Evolutionary conservation across 257 asterid species (phyloP).

Genomic region (Solanum bulbocastanum): DNA sequence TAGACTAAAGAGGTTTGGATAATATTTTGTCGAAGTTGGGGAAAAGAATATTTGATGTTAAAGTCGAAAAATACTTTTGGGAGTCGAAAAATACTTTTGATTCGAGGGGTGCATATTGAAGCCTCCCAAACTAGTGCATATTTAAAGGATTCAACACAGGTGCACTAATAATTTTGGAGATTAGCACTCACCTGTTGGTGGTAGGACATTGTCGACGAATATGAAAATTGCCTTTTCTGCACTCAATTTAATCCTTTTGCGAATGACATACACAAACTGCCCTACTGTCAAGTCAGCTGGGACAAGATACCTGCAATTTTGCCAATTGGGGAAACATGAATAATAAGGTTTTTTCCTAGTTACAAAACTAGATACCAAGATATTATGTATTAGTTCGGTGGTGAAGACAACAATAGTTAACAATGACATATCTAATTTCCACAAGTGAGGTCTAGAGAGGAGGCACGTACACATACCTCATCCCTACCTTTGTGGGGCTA

Average conservation of each 20-base stretch:
- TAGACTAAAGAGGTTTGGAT: background rate
- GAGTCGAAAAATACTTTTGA: background rate
- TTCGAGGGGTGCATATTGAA: background rate
- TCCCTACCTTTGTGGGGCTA: background rate
- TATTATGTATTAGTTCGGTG: background rate
- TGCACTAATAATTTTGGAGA: background rate
- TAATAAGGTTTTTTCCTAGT: background rate
- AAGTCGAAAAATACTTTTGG: background rate
- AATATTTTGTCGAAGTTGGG: background rate
- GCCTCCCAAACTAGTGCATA: background rate
- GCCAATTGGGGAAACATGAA: background rate
- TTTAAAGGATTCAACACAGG: too few species aligned
- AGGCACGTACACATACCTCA: background rate
- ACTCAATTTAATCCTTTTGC: conserved; percentile 34
- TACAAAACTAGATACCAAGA: background rate
- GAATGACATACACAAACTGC: conserved; percentile 36
- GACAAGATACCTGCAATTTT: conserved; percentile 22
- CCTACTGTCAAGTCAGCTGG: conserved; percentile 42
- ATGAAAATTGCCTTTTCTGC: conserved; percentile 37
- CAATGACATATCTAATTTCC: background rate
- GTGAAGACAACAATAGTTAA: background rate
- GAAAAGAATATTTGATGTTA: background rate
- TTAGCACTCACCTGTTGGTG: conserved; percentile 29
- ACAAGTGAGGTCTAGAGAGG: background rate
- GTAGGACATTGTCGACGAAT: conserved; percentile 28